Base-by-base conservation (phyloP, 129 eudicot species). In the Helianthus tuberosus region DNA sequence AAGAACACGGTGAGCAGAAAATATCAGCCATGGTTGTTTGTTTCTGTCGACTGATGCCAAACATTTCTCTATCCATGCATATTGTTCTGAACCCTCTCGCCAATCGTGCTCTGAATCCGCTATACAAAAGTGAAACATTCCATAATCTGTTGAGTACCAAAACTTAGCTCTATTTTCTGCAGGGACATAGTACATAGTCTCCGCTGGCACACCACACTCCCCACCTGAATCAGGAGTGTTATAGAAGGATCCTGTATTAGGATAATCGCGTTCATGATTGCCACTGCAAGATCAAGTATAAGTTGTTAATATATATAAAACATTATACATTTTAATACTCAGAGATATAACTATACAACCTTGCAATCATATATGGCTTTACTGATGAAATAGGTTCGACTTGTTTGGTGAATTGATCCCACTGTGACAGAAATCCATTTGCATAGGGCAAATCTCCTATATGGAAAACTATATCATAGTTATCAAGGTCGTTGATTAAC, bases 21-120 rank as follows among this genome's bases (percentile, higher is more conserved):
- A 90, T 5, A 90, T 84, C 46, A 87, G 61, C 96, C 96, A 90
- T 12, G 96, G 96, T 68, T 90, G 96, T 75, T 83, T 87, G 64
- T 85, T 82, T 76, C 96, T 75, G 76, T 90, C 89, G 0, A 64
- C 93, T 8, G 96, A 85, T 52, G 96, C 91, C 17, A 90, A 59
- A 75, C 96, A 90, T 46, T 80, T 38, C 67, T 88, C 94, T 16
- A 91, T 81, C 77, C 86, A 91, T 36, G 63, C 76, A 77, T 91
- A 86, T 38, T 91, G 97, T 68, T 91, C 97, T 11, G 94, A 66
- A 25, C 97, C 97, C 77, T 88, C 97, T 66, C 97, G 80, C 97
- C 97, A 91, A 68, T 91, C 97, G 57, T 91, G 94, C 83, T 91
- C 91, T 12, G 80, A 81, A 58, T 88, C 91, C 3, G 94, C 94